Percentiles rank a stretch among this genome's conserved stretches.
These are phyloP conservation scores for Auricularia heimuer DNA, from an alignment of 768 basidiomycete species.

Conservation along the genomic window DNA sequence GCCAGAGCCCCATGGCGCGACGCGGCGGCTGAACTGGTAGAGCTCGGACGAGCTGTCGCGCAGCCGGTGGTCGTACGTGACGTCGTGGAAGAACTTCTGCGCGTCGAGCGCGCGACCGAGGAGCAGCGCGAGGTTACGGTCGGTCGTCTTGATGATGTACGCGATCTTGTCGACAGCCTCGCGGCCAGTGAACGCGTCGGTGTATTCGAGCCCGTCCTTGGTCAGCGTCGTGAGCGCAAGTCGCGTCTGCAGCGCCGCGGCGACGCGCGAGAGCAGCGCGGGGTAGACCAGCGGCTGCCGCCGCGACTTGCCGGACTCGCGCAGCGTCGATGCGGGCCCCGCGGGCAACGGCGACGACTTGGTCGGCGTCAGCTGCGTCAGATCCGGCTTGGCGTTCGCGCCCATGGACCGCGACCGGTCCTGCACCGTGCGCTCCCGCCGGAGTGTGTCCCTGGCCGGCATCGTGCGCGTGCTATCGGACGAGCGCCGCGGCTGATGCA, in stretches of 20 bases:
- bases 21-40: constrained; percentile 82
- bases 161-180: constrained; percentile 96
- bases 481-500: constrained; percentile 37
- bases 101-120: constrained; percentile 94
- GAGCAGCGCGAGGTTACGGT: constrained; percentile 88
- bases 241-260: constrained; percentile 83
- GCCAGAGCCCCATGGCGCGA: constrained; percentile 77
- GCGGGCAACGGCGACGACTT: constrained; percentile 14
- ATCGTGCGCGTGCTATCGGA: constrained; percentile 60
- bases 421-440: constrained; percentile 50
- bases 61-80: constrained; percentile 94
- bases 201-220: constrained; percentile 95
- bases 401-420: constrained; percentile 76
- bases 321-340: too few species aligned
- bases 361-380: constrained; percentile 14
- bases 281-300: constrained; percentile 73
- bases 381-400: constrained; percentile 42
- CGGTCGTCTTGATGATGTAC: constrained; percentile 97
- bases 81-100: constrained; percentile 99
- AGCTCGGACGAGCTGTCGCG: constrained; percentile 82
- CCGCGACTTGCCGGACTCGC: constrained; percentile 11
- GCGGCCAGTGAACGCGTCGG: constrained; percentile 91
- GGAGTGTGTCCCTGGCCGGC: constrained; percentile 36
- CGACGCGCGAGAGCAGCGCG: constrained; percentile 90
- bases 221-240: constrained; percentile 66